These are phyloP conservation scores for Paragyromitra xinjiangensis DNA, from an alignment of 495 filamentous ascomycete species.

Conservation along the genomic window DNA sequence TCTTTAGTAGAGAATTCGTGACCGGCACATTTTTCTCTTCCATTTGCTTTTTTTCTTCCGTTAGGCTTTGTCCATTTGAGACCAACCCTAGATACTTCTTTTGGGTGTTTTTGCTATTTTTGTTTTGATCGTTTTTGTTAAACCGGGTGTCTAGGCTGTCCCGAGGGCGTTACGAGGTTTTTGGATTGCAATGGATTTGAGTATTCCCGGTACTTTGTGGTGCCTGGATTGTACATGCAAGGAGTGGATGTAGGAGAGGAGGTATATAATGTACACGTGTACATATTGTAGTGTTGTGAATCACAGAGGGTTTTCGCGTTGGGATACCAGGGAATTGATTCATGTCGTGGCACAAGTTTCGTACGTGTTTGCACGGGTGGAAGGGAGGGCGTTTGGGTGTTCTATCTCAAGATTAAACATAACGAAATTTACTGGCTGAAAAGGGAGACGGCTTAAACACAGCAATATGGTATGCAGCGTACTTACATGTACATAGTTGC, in stretches of 20 bases:
- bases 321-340: background rate
- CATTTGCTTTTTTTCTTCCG: background rate
- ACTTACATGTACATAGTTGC: background rate
- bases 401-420: background rate
- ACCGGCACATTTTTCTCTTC: background rate
- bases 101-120: conserved; percentile 19
- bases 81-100: conserved; percentile 31
- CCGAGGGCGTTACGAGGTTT: background rate
- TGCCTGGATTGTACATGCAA: background rate
- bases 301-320: background rate
- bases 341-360: background rate
- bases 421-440: background rate
- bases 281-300: background rate
- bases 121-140: background rate
- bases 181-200: background rate
- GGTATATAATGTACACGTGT: conserved; percentile 15
- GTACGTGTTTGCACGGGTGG: background rate
- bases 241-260: background rate
- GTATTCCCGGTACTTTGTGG: background rate
- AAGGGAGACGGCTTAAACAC: background rate
- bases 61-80: conserved; percentile 1
- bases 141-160: background rate
- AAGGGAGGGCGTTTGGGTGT: background rate
- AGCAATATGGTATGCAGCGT: background rate
- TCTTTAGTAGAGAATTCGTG: background rate